phyloP scores from a whole-genome alignment of 768 basidiomycete genomes.

The Gymnopilus dilepis region DNA sequence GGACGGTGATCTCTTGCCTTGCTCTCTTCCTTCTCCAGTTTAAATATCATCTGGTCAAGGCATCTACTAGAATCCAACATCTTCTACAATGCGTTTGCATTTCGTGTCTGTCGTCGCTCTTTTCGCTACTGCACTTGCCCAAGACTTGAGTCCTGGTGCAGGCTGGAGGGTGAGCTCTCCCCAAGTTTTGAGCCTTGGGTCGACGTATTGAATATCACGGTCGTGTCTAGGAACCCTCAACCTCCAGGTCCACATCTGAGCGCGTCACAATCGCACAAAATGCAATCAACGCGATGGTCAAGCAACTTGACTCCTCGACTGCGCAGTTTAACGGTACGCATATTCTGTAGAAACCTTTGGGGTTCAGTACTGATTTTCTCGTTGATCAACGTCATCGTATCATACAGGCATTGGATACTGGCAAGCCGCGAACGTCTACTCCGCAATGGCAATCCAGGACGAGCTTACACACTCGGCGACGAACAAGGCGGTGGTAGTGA shows the following conservation, averaged over 20 bases:
- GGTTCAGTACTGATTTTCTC: background rate
- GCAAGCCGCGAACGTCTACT: constrained; percentile 58
- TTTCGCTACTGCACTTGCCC: constrained; percentile 29
- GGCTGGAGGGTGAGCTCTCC: constrained; percentile 47
- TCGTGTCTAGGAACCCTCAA: constrained; percentile 44
- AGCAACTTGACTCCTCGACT: constrained; percentile 37
- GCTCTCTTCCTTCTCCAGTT: too few relatives aligned
- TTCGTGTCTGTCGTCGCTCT: background rate
- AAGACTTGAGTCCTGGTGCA: constrained; percentile 45
- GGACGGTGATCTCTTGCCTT: too few relatives aligned
- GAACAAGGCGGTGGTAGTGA: constrained; percentile 42
- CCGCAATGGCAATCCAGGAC: constrained; percentile 56
- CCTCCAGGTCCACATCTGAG: constrained; percentile 40
- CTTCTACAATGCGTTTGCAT: background rate
- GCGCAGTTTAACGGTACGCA: constrained; percentile 18
- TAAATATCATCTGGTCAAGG: too few relatives aligned
- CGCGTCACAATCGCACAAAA: constrained; percentile 46
- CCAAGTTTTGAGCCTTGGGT: background rate
- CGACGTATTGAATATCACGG: background rate
- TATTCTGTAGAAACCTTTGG: background rate
- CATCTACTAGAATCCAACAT: too few relatives aligned
- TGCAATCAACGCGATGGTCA: constrained; percentile 44
- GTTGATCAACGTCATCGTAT: background rate
- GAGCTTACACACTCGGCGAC: constrained; percentile 39
- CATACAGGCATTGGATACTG: constrained; percentile 53